Base-by-base conservation (phyloP, 2,329 filamentous ascomycete genomes). In the Phialophora verrucosa region DNA sequence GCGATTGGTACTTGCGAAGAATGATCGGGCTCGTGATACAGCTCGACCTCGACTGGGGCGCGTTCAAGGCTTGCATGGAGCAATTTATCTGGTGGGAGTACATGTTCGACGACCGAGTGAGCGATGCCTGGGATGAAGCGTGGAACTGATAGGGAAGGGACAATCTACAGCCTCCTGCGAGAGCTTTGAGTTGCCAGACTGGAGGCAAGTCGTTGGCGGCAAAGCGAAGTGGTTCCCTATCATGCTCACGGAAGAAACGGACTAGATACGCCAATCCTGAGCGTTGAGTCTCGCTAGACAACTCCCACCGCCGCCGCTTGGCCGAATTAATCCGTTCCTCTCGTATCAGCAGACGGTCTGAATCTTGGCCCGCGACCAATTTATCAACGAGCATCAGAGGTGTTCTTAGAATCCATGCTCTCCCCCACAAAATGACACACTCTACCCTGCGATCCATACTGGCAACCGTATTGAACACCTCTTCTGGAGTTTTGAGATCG, bases 11-110 rank as follows among this genome's bases (percentile, higher is more conserved):
- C 25, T 17, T 32, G 51, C 51, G 51, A 3, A 54, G 29, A 5
- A 54, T 54, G 51, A 31, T 31, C 25, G 27, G 27, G 12, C 29
- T 54, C 4, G 51, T 32, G 8, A 31, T 54, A n/a, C 51, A 54
- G 51, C 51, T 54, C 25, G 27, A 54, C 4, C 51, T 29, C 51
- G 23, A 31, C 51, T 54, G 51, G 51, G 51, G 20, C 17, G 8
- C 51, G 3, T 54, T 31, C 51, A 54, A 54, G 51, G 25, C 51
- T 54, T 27, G 20, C 27, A 29, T 54, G 51, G 27, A 54, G 27
- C 51, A 54, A 54, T 54, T 54, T 31, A 20, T 54, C 27, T 54
- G 51, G 51, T 54, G 51, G 51, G 51, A 54, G 7, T 54, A 54
- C 32, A 27, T 54, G 11, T 54, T 54, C 51, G 27, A 54, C 2